Conservation (phyloP, 192 early-diverging fungal species). For the Dissophora ornata region DNA sequence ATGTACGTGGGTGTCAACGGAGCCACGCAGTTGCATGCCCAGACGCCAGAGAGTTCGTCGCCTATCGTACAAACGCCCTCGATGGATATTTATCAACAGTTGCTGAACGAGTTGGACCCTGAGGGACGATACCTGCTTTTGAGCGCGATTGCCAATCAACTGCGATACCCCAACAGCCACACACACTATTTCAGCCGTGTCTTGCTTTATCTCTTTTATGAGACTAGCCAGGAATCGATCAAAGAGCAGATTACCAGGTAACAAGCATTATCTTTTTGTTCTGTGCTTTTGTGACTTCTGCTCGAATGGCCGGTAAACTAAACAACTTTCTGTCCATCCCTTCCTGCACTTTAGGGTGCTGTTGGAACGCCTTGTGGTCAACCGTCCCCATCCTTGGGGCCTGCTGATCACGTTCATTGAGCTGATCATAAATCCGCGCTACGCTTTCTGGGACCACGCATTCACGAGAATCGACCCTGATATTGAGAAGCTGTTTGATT, state of each 20-base stretch:
- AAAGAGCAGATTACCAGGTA: slow-evolving; percentile 95
- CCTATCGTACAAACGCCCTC: slow-evolving; percentile 71
- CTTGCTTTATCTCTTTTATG: slow-evolving; percentile 88
- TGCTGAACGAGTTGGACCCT: slow-evolving; percentile 79
- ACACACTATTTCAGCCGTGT: slow-evolving; percentile 94
- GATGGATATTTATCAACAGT: slow-evolving; percentile 85
- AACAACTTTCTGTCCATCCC: neutral
- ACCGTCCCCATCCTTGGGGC: slow-evolving; percentile 98
- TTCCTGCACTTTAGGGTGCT: slow-evolving; percentile 72
- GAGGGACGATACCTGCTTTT: slow-evolving; percentile 92
- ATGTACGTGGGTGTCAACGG: slow-evolving; percentile 87
- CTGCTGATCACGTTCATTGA: slow-evolving; percentile 98
- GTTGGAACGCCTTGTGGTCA: slow-evolving; percentile 94
- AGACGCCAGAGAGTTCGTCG: slow-evolving; percentile 45
- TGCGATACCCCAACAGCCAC: slow-evolving; percentile 96
- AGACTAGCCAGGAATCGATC: slow-evolving; percentile 78
- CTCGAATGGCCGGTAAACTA: too few relatives aligned
- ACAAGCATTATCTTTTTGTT: neutral
- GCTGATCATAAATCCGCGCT: slow-evolving; percentile 87
- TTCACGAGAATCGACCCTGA: slow-evolving; percentile 79
- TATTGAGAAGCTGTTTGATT: slow-evolving; percentile 83
- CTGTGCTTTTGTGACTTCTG: neutral
- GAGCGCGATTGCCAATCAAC: slow-evolving; percentile 94
- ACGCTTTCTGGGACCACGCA: slow-evolving; percentile 70
- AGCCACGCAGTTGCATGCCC: slow-evolving; percentile 62